These are phyloP conservation scores for Centaurea solstitialis DNA, from an alignment of 129 eudicot genomes.

Conservation along the genomic window DNA sequence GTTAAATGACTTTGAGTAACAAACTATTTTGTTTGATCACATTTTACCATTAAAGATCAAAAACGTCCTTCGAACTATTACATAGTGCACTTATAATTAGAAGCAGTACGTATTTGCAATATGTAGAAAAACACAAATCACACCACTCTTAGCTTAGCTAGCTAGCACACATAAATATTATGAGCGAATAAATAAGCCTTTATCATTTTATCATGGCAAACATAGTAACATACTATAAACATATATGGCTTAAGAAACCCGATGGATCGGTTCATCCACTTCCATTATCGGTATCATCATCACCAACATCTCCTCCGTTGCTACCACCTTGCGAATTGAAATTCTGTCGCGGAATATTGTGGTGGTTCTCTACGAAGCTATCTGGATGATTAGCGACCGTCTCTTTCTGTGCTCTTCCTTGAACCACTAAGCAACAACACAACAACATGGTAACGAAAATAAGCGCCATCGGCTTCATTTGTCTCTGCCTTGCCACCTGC, in stretches of 20 bases:
- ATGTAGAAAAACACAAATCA: neutral
- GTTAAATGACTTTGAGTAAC: too few relatives aligned
- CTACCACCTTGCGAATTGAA: slow-evolving; percentile 40
- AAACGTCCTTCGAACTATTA: neutral
- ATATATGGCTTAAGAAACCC: neutral
- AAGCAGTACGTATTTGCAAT: neutral
- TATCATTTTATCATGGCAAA: neutral
- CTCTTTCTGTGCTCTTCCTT: slow-evolving; percentile 36
- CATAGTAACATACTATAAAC: neutral
- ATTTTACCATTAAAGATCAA: too few relatives aligned
- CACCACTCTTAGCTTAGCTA: neutral
- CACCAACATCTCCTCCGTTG: slow-evolving; percentile 18
- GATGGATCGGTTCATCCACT: slow-evolving; percentile 24
- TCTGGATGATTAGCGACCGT: slow-evolving; percentile 15
- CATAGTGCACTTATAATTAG: neutral
- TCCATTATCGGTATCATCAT: slow-evolving; percentile 18
- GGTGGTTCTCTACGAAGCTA: slow-evolving; percentile 53
- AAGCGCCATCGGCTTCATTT: slow-evolving; percentile 37
- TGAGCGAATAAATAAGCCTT: neutral
- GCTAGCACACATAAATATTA: neutral
- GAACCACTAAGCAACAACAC: slow-evolving; percentile 33
- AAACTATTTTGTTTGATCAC: too few relatives aligned
- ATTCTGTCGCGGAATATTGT: slow-evolving; percentile 50
- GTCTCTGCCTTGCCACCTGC: neutral
- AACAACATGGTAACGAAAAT: slow-evolving; percentile 32